Percentiles rank a stretch among this genome's conserved stretches.
Evolutionary conservation across 2,329 filamentous ascomycete genomes (phyloP).

Genomic region (Cyclaneusma minus): DNA sequence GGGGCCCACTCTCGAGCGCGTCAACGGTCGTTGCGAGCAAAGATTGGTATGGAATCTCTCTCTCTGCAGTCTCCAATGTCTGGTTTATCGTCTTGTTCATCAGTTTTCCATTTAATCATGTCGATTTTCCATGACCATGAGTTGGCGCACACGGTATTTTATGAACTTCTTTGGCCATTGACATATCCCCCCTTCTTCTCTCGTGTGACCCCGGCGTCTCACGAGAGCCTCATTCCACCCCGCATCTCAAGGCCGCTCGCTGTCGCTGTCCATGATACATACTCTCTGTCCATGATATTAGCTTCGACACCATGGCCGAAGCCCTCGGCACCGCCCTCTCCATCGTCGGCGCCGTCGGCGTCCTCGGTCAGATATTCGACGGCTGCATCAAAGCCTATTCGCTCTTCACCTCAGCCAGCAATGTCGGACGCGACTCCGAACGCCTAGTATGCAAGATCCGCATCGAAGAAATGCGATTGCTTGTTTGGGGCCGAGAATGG

Average conservation of each 20-base stretch:
- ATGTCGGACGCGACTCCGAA: constrained; percentile 27
- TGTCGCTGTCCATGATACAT: too few relatives aligned
- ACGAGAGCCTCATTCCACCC: too few relatives aligned
- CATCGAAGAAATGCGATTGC: constrained; percentile 32
- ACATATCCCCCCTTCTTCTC: not conserved
- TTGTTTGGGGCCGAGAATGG: constrained; percentile 32
- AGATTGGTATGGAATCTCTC: too few relatives aligned
- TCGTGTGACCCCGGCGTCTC: not conserved
- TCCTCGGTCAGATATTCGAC: constrained; percentile 30
- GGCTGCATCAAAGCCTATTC: constrained; percentile 29
- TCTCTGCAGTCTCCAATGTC: too few relatives aligned
- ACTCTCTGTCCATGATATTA: too few relatives aligned
- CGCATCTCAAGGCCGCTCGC: too few relatives aligned
- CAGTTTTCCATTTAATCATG: too few relatives aligned
- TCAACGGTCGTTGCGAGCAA: too few relatives aligned
- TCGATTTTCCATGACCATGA: too few relatives aligned
- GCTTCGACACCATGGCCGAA: constrained; percentile 24
- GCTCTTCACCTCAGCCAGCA: constrained; percentile 26
- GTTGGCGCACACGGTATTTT: too few relatives aligned
- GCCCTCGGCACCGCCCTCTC: constrained; percentile 25
- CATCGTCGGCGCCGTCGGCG: constrained; percentile 26
- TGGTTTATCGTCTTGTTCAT: too few relatives aligned
- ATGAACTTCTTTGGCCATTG: not conserved
- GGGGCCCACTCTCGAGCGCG: too few relatives aligned
- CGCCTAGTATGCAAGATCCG: constrained; percentile 30